These are phyloP conservation scores for Trypethelium eluteriae DNA, from an alignment of 495 filamentous ascomycete species.

Conservation along the genomic window DNA sequence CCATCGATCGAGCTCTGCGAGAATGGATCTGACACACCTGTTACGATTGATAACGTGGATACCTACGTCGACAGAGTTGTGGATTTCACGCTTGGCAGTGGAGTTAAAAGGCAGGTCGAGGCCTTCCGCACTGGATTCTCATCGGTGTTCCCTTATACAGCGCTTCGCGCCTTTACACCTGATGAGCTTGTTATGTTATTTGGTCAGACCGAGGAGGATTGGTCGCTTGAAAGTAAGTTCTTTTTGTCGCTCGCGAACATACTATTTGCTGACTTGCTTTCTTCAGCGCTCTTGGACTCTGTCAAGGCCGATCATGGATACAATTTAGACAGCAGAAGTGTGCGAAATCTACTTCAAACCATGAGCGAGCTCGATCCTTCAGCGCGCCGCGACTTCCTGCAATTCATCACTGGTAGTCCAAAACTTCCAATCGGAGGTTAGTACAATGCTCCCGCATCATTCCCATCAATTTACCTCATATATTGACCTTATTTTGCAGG, in stretches of 20 bases:
- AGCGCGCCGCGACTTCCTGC: constrained; percentile 88
- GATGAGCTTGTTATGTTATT: constrained; percentile 96
- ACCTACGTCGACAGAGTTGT: constrained; percentile 83
- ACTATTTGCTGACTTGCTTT: constrained; percentile 7
- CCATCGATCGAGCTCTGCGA: constrained; percentile 76
- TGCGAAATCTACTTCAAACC: constrained; percentile 83
- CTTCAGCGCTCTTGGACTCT: constrained; percentile 82
- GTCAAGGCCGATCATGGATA: constrained; percentile 99
- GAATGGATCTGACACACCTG: constrained; percentile 59
- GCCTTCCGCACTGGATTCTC: constrained; percentile 90
- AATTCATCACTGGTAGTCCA: constrained; percentile 97
- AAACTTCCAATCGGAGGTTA: constrained; percentile 97
- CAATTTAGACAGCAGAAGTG: constrained; percentile 97
- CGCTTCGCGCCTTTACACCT: constrained; percentile 89
- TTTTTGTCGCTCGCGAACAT: constrained; percentile 23
- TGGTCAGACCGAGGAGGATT: constrained; percentile 90
- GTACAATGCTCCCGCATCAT: constrained; percentile 26
- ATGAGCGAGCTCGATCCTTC: constrained; percentile 79
- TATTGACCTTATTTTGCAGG: constrained; percentile 49
- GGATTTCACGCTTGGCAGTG: constrained; percentile 79
- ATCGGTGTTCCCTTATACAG: constrained; percentile 90
- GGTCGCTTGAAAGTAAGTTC: constrained; percentile 87
- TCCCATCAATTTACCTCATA: constrained; percentile 20
- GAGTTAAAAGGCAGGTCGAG: constrained; percentile 82
- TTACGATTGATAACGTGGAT: constrained; percentile 86